A percentile compares a stretch with the other conserved stretches of the same genome.
These are phyloP conservation scores for Trichoderma polysporum DNA, from an alignment of 2,329 filamentous ascomycete genomes.

Conservation along the genomic window DNA sequence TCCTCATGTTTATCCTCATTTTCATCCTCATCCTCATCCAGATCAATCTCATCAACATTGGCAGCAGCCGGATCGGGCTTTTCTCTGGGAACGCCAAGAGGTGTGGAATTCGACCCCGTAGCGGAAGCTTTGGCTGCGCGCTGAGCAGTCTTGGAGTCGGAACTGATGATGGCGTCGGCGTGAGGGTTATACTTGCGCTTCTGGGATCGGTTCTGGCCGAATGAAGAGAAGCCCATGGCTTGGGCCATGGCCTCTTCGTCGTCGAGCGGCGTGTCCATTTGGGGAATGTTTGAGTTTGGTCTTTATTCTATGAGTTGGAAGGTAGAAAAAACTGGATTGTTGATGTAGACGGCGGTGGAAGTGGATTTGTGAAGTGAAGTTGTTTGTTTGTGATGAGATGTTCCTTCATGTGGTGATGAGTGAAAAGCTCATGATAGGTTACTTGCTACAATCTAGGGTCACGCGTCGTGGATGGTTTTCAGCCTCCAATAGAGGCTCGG, in stretches of 20 bases:
- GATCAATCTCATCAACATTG: constrained; percentile 48
- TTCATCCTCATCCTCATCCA: constrained; percentile 36
- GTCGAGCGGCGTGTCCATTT: constrained; percentile 23
- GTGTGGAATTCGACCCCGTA: constrained; percentile 42
- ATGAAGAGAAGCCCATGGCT: constrained; percentile 72
- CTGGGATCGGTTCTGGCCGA: constrained; percentile 56
- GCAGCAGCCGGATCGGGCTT: constrained; percentile 14
- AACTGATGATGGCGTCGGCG: constrained; percentile 43
- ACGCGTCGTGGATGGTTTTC: constrained; percentile 7
- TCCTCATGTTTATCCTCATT: constrained; percentile 27
- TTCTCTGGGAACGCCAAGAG: constrained; percentile 29
- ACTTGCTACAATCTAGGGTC: neutral
- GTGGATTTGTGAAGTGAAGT: neutral
- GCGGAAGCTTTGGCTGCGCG: constrained; percentile 28
- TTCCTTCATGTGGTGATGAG: neutral
- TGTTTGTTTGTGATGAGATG: neutral
- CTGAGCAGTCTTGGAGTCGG: constrained; percentile 31
- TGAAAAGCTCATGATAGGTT: neutral
- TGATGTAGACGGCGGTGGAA: neutral
- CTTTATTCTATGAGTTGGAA: neutral
- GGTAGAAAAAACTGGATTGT: neutral
- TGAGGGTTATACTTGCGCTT: constrained; percentile 66
- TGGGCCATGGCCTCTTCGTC: constrained; percentile 52
- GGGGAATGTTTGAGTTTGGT: neutral
- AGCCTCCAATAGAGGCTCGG: neutral